Evolutionary conservation across 441 rosid genomes (phyloP), one percentile per base, ranked within the genome.

Genomic region (Populus hybrid): DNA sequence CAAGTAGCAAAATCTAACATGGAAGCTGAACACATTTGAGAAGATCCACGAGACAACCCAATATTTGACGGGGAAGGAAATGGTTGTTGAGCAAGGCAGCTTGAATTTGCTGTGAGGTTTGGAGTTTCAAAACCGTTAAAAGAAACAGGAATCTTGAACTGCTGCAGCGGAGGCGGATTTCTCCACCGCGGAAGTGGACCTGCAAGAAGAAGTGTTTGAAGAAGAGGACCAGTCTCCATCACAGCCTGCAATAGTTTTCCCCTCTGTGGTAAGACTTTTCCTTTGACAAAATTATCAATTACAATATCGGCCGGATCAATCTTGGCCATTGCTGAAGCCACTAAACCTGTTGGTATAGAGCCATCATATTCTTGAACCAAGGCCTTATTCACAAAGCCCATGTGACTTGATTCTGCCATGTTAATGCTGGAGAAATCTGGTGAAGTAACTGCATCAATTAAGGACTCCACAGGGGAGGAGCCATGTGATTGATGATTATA

Each of bases 151-250:
- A 88, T 86, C 81, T 86, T 88, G 77, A 90, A 81, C 1, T 85
- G 64, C 38, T 89, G 90, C 72, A 85, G 35, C 56, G 95, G 93
- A 21, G 99, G 99, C 36, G 98, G 99, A 45, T 95, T 94, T 76
- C 97, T 82, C 98, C 99, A 95, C 77, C 80, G 83, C 14, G 99
- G 99, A 56, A 95, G 91, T 0, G 95, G 97, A 26, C 97, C 98
- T 0, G 99, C 90, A 26, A 94, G 89, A 3, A 94, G 86, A 53
- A 94, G 89, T 1, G 94, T 89, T 59, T 87, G 89, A 26, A 94
- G 93, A 40, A 96, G 90, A 64, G 98, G 99, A 0, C 97, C 97
- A 0, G 93, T 86, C 38, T 87, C 94, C 85, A 83, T 86, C 33
- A 95, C 91, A 3, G 94, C 80, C 50, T 93, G 88, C 81, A 95